Conservation (phyloP, 2,329 filamentous ascomycete species). For the Penicillium sclerotiorum region DNA sequence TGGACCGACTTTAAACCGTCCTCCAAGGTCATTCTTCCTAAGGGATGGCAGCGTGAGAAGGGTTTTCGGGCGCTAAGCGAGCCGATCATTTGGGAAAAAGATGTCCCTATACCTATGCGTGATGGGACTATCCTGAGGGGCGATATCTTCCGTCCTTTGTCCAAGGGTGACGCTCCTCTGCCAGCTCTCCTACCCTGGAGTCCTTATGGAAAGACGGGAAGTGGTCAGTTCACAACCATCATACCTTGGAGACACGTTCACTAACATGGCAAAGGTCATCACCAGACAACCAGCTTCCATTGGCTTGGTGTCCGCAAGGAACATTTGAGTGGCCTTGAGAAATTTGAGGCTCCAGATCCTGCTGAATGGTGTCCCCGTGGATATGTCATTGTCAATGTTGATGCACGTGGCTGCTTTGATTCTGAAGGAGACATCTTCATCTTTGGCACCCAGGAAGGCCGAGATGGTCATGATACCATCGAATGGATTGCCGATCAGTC, state of each 20-base stretch:
- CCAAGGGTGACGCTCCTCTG: constrained; percentile 16
- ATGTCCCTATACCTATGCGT: constrained; percentile 19
- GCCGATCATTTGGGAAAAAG: constrained; percentile 20
- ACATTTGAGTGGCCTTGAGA: constrained; percentile 24
- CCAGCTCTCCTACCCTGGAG: constrained; percentile 29
- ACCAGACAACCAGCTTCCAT: constrained; percentile 8
- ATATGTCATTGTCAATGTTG: constrained; percentile 34
- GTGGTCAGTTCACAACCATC: constrained; percentile 3
- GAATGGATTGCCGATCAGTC: constrained; percentile 12
- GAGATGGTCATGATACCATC: constrained; percentile 16
- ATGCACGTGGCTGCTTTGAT: constrained; percentile 30
- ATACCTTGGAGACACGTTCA: background rate
- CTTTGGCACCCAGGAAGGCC: constrained; percentile 11
- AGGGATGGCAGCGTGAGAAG: constrained; percentile 19
- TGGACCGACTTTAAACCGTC: constrained; percentile 19
- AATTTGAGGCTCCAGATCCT: constrained; percentile 35
- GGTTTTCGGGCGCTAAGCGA: constrained; percentile 13
- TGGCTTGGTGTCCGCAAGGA: constrained; percentile 13
- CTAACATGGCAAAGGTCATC: background rate
- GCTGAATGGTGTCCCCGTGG: constrained; percentile 32
- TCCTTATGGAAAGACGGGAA: constrained; percentile 30
- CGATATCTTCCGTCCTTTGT: constrained; percentile 21
- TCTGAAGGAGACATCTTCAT: constrained; percentile 29
- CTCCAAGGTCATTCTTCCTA: constrained; percentile 16
- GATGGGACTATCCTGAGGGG: constrained; percentile 17